Evolutionary conservation across 148 eudicot species (phyloP), one percentile per base, ranked within the genome.

Genomic region (Bassia scoparia): DNA sequence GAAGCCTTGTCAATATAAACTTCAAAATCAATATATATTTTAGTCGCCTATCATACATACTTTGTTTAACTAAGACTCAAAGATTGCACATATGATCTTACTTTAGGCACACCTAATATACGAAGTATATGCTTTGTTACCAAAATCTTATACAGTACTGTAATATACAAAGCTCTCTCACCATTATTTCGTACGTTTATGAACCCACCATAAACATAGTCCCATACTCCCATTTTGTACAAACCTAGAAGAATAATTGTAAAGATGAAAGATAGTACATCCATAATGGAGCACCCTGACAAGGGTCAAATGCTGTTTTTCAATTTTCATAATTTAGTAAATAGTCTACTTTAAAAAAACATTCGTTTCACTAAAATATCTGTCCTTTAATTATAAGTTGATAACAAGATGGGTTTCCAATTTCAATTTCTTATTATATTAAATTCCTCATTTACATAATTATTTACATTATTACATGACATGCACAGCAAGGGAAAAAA

Each of bases 321-420:
- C 78, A 68, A n/a, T n/a, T n/a, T n/a, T n/a, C n/a, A n/a, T n/a
- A n/a, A n/a, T n/a, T 31, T 68, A 58, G 67, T 34, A 56, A 8
- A 54, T 23, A 55, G 48, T 37, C 1, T 43, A 56, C 24, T 41
- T 9, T 59, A 66, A 23, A 26, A n/a, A 54, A 61, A 38, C 41
- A 55, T 38, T n/a, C 29, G 16, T 70, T 70, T 14, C 23, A 58
- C 3, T 44, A 72, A 41, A 46, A 11, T 24, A 48, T 11, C 31
- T 62, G 44, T 63, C 69, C 61, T 73, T 73, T 30, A 73, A 23
- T n/a, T n/a, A n/a, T n/a, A n/a, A n/a, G n/a, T n/a, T 44, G 30
- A 46, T 24, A 58, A 58, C 52, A 58, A 71, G 35, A 71, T 43
- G 67, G 14, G 3, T 49, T 49, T 49, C 21, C 3, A 49, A 13